Conservation (phyloP, 805 yeast species). For the Blastobotrys americana region DNA sequence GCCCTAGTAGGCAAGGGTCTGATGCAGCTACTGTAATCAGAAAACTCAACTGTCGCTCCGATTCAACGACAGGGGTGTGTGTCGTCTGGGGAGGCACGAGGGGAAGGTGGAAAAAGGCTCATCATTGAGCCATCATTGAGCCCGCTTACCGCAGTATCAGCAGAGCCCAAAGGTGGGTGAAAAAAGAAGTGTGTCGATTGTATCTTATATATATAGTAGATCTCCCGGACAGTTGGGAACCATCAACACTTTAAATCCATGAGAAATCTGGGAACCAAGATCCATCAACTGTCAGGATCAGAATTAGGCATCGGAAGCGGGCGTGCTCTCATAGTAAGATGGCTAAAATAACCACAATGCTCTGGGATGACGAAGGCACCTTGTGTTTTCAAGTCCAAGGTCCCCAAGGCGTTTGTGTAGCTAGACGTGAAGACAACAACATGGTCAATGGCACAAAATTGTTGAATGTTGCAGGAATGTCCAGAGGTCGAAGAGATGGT, state of each 20-base stretch:
- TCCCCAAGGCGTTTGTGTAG: constrained; percentile 62
- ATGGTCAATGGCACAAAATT: constrained; percentile 83
- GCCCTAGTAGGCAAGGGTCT: too few species aligned
- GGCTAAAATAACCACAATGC: constrained; percentile 69
- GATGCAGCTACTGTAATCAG: neutral
- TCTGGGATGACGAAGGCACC: constrained; percentile 87
- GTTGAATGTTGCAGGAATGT: constrained; percentile 78
- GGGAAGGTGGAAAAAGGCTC: too few species aligned
- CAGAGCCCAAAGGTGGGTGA: too few species aligned
- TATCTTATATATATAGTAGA: neutral
- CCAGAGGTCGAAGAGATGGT: constrained; percentile 82
- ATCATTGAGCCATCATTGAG: too few species aligned
- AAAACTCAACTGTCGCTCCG: neutral
- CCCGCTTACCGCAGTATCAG: too few species aligned
- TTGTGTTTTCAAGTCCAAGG: constrained; percentile 82
- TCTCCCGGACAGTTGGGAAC: neutral
- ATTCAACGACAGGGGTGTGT: neutral
- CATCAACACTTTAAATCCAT: too few species aligned
- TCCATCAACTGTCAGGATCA: neutral
- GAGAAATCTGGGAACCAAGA: neutral
- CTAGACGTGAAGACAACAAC: constrained; percentile 76
- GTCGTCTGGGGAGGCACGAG: neutral
- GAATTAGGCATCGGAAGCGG: too few species aligned
- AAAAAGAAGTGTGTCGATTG: neutral
- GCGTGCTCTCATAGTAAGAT: too few species aligned